phyloP scores from a whole-genome alignment of 208 protist genomes.

The Phytomonas sp. region DNA sequence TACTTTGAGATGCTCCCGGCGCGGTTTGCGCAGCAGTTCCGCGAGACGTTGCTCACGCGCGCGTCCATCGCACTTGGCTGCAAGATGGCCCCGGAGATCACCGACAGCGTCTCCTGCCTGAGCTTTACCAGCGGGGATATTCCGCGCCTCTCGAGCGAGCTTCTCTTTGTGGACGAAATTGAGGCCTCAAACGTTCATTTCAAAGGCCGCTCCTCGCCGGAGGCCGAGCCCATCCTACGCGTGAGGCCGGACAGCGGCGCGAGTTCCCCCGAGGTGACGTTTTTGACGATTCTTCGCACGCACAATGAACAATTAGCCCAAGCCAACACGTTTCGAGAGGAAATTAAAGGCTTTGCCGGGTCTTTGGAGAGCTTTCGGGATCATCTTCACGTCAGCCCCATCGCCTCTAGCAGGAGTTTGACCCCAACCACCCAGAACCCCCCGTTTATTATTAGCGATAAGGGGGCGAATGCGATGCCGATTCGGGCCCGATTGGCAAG shows the following conservation, averaged over 20 bases:
- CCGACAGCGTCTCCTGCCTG: constrained; percentile 46
- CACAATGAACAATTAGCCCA: background rate
- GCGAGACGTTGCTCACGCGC: constrained; percentile 37
- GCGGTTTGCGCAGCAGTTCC: constrained; percentile 30
- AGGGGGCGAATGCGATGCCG: background rate
- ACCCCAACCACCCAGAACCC: background rate
- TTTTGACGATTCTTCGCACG: background rate
- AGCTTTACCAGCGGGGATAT: constrained; percentile 51
- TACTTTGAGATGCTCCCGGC: constrained; percentile 32
- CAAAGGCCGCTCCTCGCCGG: constrained; percentile 32
- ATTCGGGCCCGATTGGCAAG: background rate
- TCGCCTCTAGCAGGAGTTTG: background rate
- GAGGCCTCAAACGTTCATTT: constrained; percentile 45
- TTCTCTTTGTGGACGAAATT: constrained; percentile 71
- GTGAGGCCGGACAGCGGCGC: background rate
- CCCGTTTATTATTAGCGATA: background rate
- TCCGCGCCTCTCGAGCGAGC: constrained; percentile 35
- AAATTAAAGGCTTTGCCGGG: background rate
- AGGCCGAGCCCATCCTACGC: constrained; percentile 24
- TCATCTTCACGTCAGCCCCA: background rate
- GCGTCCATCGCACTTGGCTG: constrained; percentile 32
- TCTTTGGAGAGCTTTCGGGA: background rate
- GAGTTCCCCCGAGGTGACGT: background rate
- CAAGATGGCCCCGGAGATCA: constrained; percentile 28
- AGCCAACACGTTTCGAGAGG: background rate